phyloP scores from a whole-genome alignment of 108 stramenopile species.

The Skeletonema marinoi region DNA sequence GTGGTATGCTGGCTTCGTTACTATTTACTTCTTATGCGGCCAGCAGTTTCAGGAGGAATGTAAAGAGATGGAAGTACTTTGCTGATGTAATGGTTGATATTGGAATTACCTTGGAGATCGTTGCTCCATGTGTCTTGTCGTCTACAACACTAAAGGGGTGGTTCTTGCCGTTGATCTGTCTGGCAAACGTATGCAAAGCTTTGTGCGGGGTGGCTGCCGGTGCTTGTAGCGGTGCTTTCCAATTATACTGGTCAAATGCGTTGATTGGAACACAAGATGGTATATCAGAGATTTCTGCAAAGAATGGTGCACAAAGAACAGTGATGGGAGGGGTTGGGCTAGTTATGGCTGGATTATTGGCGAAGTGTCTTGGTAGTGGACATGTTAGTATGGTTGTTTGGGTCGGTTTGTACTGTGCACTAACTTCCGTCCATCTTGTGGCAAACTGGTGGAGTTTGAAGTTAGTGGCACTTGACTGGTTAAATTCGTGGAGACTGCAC shows the following conservation, averaged over 20 bases:
- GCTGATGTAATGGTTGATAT: constrained; percentile 83
- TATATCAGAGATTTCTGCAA: constrained; percentile 59
- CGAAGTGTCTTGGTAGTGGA: constrained; percentile 35
- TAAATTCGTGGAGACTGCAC: constrained; percentile 69
- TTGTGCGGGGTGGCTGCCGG: constrained; percentile 88
- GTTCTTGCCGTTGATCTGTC: constrained; percentile 66
- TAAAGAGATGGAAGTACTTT: constrained; percentile 83
- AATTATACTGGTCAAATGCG: constrained; percentile 74
- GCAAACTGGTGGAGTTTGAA: constrained; percentile 73
- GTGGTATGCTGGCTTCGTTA: constrained; percentile 77
- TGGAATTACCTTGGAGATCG: constrained; percentile 80
- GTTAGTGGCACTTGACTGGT: constrained; percentile 70
- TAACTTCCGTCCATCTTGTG: constrained; percentile 70
- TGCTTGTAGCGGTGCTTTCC: constrained; percentile 75
- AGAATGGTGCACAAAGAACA: constrained; percentile 84
- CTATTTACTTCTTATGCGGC: constrained; percentile 77
- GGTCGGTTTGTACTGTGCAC: constrained; percentile 54
- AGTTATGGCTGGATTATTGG: constrained; percentile 68
- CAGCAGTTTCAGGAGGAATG: constrained; percentile 62
- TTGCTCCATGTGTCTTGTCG: constrained; percentile 47
- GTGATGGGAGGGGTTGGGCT: constrained; percentile 79
- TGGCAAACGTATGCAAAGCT: constrained; percentile 86
- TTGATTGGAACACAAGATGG: constrained; percentile 58
- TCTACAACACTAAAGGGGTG: constrained; percentile 45
- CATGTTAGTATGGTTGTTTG: constrained; percentile 43